phyloP scores from a whole-genome alignment of 192 early-diverging fungal species.

The Rhizophagus prolifer region DNA sequence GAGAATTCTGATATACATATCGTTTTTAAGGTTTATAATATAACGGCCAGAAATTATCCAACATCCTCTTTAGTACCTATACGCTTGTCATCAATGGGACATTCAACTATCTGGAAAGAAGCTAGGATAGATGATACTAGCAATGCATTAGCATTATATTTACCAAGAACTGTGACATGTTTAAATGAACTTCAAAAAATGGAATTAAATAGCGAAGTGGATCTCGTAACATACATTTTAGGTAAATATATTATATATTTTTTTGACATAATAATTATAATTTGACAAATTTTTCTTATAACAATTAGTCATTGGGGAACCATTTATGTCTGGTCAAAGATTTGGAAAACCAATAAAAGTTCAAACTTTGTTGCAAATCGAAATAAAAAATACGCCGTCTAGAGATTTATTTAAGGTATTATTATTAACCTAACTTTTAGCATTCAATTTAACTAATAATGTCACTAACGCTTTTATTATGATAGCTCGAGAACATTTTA shows the following conservation, averaged over 20 bases:
- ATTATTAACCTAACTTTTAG: background rate
- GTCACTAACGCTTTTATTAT: conserved; percentile 1
- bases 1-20: background rate
- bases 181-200: conserved; percentile 30
- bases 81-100: conserved; percentile 28
- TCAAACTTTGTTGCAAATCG: conserved; percentile 32
- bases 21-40: conserved; percentile 32
- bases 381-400: background rate
- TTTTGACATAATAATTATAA: background rate
- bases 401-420: background rate
- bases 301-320: conserved; percentile 19
- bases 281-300: background rate
- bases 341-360: background rate
- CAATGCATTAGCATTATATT: conserved; percentile 30
- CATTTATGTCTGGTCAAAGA: background rate
- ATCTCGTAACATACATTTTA: conserved; percentile 48
- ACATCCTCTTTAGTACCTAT: background rate
- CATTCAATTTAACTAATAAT: background rate
- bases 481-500: conserved; percentile 20
- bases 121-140: conserved; percentile 4
- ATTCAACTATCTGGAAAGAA: conserved; percentile 35
- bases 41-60: conserved; percentile 25
- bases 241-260: conserved; percentile 31
- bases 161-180: conserved; percentile 28
- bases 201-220: conserved; percentile 37